These are phyloP conservation scores for Salix koriyanagi DNA, from an alignment of 345 rosid genomes.

Conservation along the genomic window DNA sequence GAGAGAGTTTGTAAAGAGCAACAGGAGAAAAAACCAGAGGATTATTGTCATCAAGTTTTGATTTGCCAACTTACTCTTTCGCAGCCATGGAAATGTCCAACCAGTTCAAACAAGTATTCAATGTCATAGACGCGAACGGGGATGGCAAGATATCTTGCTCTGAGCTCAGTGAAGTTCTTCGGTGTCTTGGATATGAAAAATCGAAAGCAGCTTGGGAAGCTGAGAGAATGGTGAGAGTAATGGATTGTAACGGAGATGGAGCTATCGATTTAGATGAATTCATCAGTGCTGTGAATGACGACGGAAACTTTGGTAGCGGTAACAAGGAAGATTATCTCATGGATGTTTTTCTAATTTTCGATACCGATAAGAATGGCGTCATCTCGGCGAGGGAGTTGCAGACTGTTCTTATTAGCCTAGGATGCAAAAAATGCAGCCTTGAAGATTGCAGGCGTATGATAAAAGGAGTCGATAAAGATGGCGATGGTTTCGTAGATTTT, in stretches of 20 bases:
- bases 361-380: conserved; percentile 37
- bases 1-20: neutral
- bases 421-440: conserved; percentile 30
- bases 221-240: conserved; percentile 30
- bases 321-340: conserved; percentile 24
- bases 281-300: conserved; percentile 12
- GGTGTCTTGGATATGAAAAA: conserved; percentile 30
- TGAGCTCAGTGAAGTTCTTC: conserved; percentile 40
- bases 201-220: conserved; percentile 34
- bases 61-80: conserved; percentile 23
- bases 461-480: conserved; percentile 38
- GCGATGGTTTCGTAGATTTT: conserved; percentile 52
- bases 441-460: conserved; percentile 47
- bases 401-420: conserved; percentile 32
- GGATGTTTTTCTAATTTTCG: conserved; percentile 48
- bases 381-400: conserved; percentile 48
- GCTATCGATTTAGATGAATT: conserved; percentile 42
- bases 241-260: conserved; percentile 54
- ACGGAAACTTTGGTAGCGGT: neutral
- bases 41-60: conserved; percentile 17
- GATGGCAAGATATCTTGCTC: conserved; percentile 46
- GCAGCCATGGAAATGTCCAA: conserved; percentile 29
- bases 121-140: conserved; percentile 38
- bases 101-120: conserved; percentile 44
- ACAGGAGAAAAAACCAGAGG: neutral